These are phyloP conservation scores for Pseudozyma sp. DNA, from an alignment of 1,284 basidiomycete species.

Conservation along the genomic window DNA sequence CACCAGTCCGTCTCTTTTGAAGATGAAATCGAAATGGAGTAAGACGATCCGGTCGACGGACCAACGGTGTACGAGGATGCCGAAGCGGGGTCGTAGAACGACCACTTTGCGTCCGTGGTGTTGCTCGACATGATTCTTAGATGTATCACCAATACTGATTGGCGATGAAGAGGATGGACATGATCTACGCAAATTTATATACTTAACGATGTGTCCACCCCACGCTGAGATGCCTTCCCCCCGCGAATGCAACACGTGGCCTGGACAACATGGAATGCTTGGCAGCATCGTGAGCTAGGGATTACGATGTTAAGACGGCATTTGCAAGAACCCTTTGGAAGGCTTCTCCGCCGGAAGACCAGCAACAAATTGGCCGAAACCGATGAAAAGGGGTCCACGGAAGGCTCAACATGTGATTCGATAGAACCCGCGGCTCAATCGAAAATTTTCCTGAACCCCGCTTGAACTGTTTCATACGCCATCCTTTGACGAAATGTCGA, in stretches of 20 bases:
- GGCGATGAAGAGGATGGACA: not conserved
- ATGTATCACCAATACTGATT: not conserved
- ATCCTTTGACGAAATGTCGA: too few species aligned
- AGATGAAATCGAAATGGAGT: conserved; percentile 16
- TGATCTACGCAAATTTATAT: too few species aligned
- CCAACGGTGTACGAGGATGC: conserved; percentile 18
- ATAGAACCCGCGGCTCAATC: not conserved
- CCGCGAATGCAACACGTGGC: too few species aligned
- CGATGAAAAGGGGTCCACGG: not conserved
- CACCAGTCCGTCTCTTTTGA: conserved; percentile 35
- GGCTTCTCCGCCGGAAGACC: not conserved
- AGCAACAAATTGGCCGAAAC: not conserved
- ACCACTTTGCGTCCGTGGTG: conserved; percentile 10
- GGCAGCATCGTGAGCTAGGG: too few species aligned
- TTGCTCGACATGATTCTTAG: not conserved
- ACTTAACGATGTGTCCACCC: too few species aligned
- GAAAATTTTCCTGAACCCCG: not conserved
- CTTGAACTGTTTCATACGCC: too few species aligned
- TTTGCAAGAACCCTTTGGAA: not conserved
- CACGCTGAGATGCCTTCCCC: too few species aligned
- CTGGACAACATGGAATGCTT: too few species aligned
- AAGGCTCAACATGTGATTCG: not conserved
- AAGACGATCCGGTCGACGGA: not conserved
- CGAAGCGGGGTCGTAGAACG: conserved; percentile 30
- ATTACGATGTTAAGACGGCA: too few species aligned